Evolutionary conservation across 2,329 filamentous ascomycete species (phyloP).

Genomic region (Trichoderma aggressivum): DNA sequence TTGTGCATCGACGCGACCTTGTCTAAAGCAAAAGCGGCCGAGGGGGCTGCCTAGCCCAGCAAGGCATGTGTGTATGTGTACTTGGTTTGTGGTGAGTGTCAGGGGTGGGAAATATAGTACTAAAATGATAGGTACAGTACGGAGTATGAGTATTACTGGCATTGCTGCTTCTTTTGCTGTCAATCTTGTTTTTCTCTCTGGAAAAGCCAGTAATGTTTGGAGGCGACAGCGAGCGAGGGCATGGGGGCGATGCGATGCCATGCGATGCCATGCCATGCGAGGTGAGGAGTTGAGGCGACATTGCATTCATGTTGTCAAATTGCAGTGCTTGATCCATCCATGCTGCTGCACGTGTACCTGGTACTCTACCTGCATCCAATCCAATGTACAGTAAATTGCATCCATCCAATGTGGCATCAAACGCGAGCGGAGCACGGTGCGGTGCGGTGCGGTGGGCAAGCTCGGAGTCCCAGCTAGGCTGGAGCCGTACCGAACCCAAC

Average conservation of each 20-base stretch:
- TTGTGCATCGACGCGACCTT: constrained; percentile 29
- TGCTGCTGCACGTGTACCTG: neutral
- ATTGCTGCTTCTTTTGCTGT: neutral
- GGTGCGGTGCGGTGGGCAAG: neutral
- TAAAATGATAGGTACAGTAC: neutral
- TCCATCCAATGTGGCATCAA: constrained; percentile 1
- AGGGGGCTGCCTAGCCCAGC: constrained; percentile 17
- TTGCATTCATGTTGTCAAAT: neutral
- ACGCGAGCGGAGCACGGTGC: neutral
- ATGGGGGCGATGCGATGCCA: neutral
- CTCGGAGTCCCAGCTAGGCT: neutral
- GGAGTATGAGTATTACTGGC: too few species aligned
- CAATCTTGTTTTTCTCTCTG: neutral
- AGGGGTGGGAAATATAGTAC: neutral
- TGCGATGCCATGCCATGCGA: too few species aligned
- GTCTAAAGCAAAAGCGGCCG: constrained; percentile 19
- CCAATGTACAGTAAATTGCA: neutral
- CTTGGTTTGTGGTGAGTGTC: neutral
- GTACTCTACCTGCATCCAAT: neutral
- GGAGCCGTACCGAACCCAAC: neutral
- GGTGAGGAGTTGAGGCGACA: neutral
- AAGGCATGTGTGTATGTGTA: constrained; percentile 28
- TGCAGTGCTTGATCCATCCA: neutral
- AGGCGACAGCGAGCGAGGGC: neutral
- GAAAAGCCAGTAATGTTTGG: neutral